Evolutionary conservation across 805 yeast genomes (phyloP).

Genomic region (Starmerella floricola): DNA sequence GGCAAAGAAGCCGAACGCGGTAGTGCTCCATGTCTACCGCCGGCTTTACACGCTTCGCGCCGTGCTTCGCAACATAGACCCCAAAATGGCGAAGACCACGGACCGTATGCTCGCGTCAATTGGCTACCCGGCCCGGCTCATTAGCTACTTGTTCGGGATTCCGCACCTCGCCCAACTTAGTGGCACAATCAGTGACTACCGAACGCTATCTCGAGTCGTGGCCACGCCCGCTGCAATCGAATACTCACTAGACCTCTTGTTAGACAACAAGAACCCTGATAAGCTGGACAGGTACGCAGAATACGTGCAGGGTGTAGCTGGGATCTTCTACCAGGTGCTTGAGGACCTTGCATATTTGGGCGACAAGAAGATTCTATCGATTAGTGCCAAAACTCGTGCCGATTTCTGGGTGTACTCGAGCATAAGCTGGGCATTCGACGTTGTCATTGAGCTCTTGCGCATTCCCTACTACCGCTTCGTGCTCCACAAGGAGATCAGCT

Average conservation of each 20-base stretch:
- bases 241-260: slow-evolving; percentile 29
- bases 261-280: slow-evolving; percentile 27
- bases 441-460: slow-evolving; percentile 28
- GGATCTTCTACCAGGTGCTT: slow-evolving; percentile 31
- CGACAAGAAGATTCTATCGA: slow-evolving; percentile 28
- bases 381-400: slow-evolving; percentile 23
- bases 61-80: slow-evolving; percentile 7
- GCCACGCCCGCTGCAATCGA: slow-evolving; percentile 29
- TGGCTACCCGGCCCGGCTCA: slow-evolving; percentile 25
- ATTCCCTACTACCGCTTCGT: slow-evolving; percentile 16
- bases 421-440: slow-evolving; percentile 32
- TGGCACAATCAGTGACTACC: slow-evolving; percentile 20
- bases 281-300: slow-evolving; percentile 24
- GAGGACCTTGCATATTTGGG: slow-evolving; percentile 34
- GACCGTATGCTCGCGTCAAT: slow-evolving; percentile 24
- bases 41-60: slow-evolving; percentile 12
- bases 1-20: neutral
- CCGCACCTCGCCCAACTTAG: slow-evolving; percentile 12
- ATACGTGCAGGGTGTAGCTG: slow-evolving; percentile 30
- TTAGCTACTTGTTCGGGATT: slow-evolving; percentile 5
- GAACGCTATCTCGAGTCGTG: slow-evolving; percentile 32
- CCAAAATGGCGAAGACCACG: slow-evolving; percentile 12
- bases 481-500: slow-evolving; percentile 13
- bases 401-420: slow-evolving; percentile 31
- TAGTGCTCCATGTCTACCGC: slow-evolving; percentile 11